Base-by-base conservation (phyloP, 1,284 basidiomycete species). In the Pholiota adiposa region DNA sequence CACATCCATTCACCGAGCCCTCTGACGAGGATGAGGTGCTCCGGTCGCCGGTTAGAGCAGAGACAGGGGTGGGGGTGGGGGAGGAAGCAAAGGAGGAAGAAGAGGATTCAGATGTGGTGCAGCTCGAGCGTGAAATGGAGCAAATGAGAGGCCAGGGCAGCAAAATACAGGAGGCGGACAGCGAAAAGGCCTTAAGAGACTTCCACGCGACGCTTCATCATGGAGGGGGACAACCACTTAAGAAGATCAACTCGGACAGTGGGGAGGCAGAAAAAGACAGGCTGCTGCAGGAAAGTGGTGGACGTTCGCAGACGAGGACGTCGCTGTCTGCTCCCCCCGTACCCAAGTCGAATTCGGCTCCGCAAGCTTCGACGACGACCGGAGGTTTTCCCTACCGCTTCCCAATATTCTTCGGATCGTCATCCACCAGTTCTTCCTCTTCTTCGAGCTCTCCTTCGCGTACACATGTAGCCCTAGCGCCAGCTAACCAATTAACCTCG, bases 81-180 rank as follows among this genome's bases (percentile, higher is more conserved):
- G n/a, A n/a, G n/a, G n/a, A n/a, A n/a, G n/a, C n/a, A n/a, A 34
- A 5, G 8, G 18, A 56, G 12, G 25, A 19, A 25, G 46, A 38
- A 11, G 25, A 16, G 9, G 41, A 61, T n/a, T 59, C 64, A 34
- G 60, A 64, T 23, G 36, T 63, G 36, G 51, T 65, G 9, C 58
- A 58, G 55, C 62, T 65, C 5, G 64, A 65, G 48, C 59, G 56
- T 2, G 64, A 60, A 54, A 65, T 65, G 62, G 59, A 59, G 51
- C 60, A 58, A 16, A 65, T 60, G 8, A 56, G 57, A 27, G 58
- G 58, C 38, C 54, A 27, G 48, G 52, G 53, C 21, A 34, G 54
- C 7, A 49, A 58, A 48, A 27, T 7, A 11, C 56, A 44, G 41
- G 51, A 50, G 7, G 33, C 56, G 4, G 51, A 54, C 14, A 40